These are phyloP conservation scores for Seiridium unicorne DNA, from an alignment of 2,329 filamentous ascomycete genomes.

Conservation along the genomic window DNA sequence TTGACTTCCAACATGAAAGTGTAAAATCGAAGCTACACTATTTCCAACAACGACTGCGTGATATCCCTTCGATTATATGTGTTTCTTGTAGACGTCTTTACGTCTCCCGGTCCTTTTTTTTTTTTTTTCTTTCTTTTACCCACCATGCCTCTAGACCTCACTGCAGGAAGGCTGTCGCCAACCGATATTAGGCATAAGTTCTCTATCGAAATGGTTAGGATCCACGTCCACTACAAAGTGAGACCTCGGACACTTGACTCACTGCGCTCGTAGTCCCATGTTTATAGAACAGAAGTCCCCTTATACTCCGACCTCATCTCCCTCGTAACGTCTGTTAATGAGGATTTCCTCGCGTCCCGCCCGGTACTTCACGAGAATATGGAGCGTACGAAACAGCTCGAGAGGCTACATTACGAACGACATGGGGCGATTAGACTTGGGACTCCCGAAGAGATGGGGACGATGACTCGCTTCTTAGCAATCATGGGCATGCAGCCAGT, in stretches of 20 bases:
- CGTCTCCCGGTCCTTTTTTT: too few relatives aligned
- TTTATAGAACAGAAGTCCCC: slow-evolving; percentile 2
- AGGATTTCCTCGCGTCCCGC: not conserved
- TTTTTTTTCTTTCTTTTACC: not conserved
- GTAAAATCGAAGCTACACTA: not conserved
- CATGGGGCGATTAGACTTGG: slow-evolving; percentile 4
- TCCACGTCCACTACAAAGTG: too few relatives aligned
- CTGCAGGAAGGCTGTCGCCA: not conserved
- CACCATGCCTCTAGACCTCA: not conserved
- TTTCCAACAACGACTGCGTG: not conserved
- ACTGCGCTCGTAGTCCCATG: not conserved
- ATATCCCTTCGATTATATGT: too few relatives aligned
- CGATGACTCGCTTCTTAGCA: not conserved
- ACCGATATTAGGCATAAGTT: not conserved
- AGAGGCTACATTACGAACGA: not conserved
- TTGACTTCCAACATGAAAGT: not conserved
- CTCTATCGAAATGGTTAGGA: not conserved
- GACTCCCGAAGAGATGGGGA: slow-evolving; percentile 1
- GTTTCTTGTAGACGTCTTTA: too few relatives aligned
- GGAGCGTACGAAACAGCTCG: not conserved
- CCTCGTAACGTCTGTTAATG: not conserved
- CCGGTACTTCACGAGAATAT: not conserved
- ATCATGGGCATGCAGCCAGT: slow-evolving; percentile 5
- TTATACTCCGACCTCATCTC: not conserved
- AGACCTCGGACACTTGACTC: not conserved